phyloP scores from a whole-genome alignment of 805 yeast genomes.

The Suhomyces vadensis region DNA sequence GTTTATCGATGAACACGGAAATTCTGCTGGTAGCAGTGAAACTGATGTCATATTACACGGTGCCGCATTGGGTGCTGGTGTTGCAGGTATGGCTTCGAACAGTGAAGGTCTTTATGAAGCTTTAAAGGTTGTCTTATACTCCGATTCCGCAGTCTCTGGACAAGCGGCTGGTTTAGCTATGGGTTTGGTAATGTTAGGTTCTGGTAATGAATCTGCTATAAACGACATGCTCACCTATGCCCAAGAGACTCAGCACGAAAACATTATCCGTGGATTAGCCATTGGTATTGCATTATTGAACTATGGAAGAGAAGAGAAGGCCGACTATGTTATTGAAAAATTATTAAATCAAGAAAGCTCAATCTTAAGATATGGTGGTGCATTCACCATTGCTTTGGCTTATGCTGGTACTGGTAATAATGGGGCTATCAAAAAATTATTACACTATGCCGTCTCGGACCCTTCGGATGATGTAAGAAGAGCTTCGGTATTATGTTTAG shows the following conservation, averaged over 20 bases:
- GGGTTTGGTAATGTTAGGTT: constrained; percentile 95
- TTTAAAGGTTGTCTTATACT: constrained; percentile 76
- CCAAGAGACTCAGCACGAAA: constrained; percentile 93
- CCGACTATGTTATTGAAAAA: constrained; percentile 65
- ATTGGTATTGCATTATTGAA: constrained; percentile 84
- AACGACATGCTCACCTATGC: constrained; percentile 89
- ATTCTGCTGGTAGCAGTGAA: constrained; percentile 64
- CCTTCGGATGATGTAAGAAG: constrained; percentile 96
- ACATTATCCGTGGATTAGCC: constrained; percentile 89
- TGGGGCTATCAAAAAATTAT: constrained; percentile 76
- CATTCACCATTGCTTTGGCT: constrained; percentile 89
- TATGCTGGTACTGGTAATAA: constrained; percentile 96
- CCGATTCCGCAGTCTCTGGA: constrained; percentile 92
- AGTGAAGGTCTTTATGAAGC: constrained; percentile 75
- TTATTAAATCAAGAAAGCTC: constrained; percentile 76
- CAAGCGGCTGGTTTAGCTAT: constrained; percentile 95
- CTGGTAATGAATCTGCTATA: constrained; percentile 67
- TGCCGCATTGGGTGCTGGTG: constrained; percentile 92
- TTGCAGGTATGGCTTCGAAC: constrained; percentile 93
- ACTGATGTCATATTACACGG: constrained; percentile 89
- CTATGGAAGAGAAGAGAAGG: constrained; percentile 82
- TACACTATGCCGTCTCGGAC: constrained; percentile 95
- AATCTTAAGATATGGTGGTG: constrained; percentile 92
- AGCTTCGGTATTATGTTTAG: constrained; percentile 89
- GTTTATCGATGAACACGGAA: constrained; percentile 66